Evolutionary conservation across 2,329 filamentous ascomycete species (phyloP).

Genomic region (Albophoma yamanashiensis): DNA sequence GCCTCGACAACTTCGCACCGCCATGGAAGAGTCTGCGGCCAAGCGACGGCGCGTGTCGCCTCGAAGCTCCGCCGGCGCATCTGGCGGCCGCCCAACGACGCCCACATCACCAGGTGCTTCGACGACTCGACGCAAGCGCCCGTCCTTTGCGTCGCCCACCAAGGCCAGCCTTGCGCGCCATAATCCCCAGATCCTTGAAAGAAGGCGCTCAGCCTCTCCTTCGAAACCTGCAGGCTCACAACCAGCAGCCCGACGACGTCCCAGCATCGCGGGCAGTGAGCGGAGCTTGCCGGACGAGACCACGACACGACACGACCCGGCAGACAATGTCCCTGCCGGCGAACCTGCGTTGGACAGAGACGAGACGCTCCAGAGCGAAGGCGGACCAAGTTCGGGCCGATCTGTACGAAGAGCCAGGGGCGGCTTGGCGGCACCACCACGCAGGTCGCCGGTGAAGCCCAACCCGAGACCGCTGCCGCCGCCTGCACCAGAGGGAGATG

Average conservation of each 20-base stretch:
- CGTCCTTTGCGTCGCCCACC: conserved; percentile 58
- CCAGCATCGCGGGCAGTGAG: conserved; percentile 6
- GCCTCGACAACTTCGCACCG: background rate
- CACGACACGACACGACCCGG: conserved; percentile 18
- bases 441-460: conserved; percentile 30
- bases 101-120: conserved; percentile 6
- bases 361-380: conserved; percentile 4
- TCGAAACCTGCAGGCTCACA: conserved; percentile 11
- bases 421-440: conserved; percentile 22
- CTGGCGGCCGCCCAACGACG: conserved; percentile 15
- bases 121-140: conserved; percentile 22
- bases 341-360: conserved; percentile 11
- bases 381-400: conserved; percentile 8
- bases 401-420: conserved; percentile 11
- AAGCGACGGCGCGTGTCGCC: conserved; percentile 57
- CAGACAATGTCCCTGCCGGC: conserved; percentile 12
- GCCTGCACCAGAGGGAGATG: conserved; percentile 20
- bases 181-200: conserved; percentile 46
- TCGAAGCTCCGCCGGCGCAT: conserved; percentile 24
- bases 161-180: conserved; percentile 51
- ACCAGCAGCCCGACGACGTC: background rate
- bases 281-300: conserved; percentile 16
- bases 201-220: conserved; percentile 27
- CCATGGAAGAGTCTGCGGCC: conserved; percentile 44
- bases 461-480: conserved; percentile 36